phyloP scores from a whole-genome alignment of 2,329 filamentous ascomycete genomes.

The Neofusicoccum sp. region DNA sequence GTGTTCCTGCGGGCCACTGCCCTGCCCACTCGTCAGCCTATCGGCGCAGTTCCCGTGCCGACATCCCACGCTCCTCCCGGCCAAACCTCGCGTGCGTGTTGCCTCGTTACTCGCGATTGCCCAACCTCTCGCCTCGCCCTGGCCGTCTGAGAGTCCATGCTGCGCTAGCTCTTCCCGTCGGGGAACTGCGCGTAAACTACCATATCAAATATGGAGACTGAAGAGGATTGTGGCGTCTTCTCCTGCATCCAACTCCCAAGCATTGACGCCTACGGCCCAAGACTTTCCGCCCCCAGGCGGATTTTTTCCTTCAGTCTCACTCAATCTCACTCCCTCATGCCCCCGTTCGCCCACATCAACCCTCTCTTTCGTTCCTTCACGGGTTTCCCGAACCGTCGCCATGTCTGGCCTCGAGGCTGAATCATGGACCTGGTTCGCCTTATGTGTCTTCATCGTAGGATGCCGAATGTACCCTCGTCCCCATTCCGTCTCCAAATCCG shows the following conservation, averaged over 20 bases:
- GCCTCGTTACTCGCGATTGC: background rate
- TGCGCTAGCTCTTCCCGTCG: background rate
- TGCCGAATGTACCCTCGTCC: conserved; percentile 28
- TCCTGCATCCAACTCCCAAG: background rate
- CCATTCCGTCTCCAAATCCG: conserved; percentile 40
- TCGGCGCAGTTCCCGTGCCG: background rate
- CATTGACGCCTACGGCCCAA: too few relatives aligned
- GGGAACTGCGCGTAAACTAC: background rate
- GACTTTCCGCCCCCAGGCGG: too few relatives aligned
- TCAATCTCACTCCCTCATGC: background rate
- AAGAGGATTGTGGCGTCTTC: background rate
- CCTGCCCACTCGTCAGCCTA: background rate
- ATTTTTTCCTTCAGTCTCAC: too few relatives aligned
- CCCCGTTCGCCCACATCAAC: background rate
- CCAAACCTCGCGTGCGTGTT: background rate
- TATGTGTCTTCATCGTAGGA: conserved; percentile 36
- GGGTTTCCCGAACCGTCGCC: background rate
- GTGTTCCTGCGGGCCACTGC: background rate
- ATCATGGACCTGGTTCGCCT: conserved; percentile 48
- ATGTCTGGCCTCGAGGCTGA: conserved; percentile 36
- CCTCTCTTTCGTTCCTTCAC: background rate
- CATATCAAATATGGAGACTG: background rate
- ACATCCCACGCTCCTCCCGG: background rate
- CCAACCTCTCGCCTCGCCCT: background rate
- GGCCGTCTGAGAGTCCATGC: background rate